These are phyloP conservation scores for Cercospora sp. DNA, from an alignment of 2,329 filamentous ascomycete species.

Conservation along the genomic window DNA sequence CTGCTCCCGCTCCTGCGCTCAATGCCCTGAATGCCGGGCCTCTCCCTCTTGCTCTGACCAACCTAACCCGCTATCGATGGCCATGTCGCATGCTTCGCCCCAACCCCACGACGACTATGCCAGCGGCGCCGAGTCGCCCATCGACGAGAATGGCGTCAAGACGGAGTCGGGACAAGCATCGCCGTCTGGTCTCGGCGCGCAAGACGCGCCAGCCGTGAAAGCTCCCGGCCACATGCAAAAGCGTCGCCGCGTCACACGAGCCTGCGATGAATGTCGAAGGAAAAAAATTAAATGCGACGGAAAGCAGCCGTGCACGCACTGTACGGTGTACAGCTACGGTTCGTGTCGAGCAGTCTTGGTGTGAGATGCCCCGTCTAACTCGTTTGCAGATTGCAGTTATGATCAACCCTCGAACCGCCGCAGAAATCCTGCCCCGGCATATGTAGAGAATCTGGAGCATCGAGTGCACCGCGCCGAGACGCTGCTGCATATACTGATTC, in stretches of 20 bases:
- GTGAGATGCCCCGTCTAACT: background rate
- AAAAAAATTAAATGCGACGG: conserved; percentile 60
- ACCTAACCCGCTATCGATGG: background rate
- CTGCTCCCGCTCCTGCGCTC: background rate
- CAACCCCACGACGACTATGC: conserved; percentile 37
- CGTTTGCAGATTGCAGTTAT: conserved; percentile 77
- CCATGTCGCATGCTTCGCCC: conserved; percentile 37
- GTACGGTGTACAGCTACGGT: conserved; percentile 98
- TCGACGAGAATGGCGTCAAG: conserved; percentile 36
- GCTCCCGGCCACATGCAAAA: conserved; percentile 51
- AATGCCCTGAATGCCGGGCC: background rate
- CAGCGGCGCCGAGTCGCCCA: conserved; percentile 36
- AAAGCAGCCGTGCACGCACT: conserved; percentile 71
- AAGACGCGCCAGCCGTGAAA: conserved; percentile 28
- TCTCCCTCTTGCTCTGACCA: background rate
- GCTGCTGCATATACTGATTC: conserved; percentile 74
- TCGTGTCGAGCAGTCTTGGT: conserved; percentile 38
- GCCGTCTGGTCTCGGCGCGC: conserved; percentile 24
- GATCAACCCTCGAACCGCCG: conserved; percentile 91
- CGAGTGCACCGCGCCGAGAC: conserved; percentile 80
- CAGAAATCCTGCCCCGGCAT: conserved; percentile 87
- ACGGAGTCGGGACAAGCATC: conserved; percentile 32
- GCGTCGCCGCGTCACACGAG: conserved; percentile 80
- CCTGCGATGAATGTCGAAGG: conserved; percentile 83
- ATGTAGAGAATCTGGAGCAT: conserved; percentile 84